phyloP scores from a whole-genome alignment of 2,329 filamentous ascomycete genomes.

The Aspergillus floridensis region DNA sequence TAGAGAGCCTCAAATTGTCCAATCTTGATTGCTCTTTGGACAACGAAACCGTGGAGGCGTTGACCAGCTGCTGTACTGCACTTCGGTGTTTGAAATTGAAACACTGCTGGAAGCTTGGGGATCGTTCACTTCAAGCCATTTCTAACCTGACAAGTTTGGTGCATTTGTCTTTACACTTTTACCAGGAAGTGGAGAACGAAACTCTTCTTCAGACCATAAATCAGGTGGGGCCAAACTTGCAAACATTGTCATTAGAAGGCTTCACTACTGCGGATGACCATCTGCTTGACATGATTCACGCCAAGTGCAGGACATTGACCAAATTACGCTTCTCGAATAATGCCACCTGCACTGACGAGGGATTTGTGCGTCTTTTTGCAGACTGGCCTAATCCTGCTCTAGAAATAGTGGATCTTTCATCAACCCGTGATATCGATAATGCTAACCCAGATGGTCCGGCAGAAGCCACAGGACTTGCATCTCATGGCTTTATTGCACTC shows the following conservation, averaged over 20 bases:
- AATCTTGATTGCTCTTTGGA: slow-evolving; percentile 81
- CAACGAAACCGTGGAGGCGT: slow-evolving; percentile 63
- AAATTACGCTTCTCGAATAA: slow-evolving; percentile 84
- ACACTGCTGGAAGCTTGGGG: slow-evolving; percentile 72
- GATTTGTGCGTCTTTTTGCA: slow-evolving; percentile 69
- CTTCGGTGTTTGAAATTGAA: slow-evolving; percentile 75
- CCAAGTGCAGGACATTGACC: slow-evolving; percentile 62
- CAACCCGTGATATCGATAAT: slow-evolving; percentile 74
- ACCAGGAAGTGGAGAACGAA: slow-evolving; percentile 54
- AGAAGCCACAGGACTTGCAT: slow-evolving; percentile 68
- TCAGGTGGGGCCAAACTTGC: slow-evolving; percentile 63
- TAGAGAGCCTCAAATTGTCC: slow-evolving; percentile 73
- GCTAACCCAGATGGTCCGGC: slow-evolving; percentile 62
- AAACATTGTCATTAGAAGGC: slow-evolving; percentile 72
- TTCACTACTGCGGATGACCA: slow-evolving; percentile 66
- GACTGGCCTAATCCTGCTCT: slow-evolving; percentile 73
- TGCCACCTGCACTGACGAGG: slow-evolving; percentile 70
- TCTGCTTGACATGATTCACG: slow-evolving; percentile 68
- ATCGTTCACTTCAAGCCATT: slow-evolving; percentile 64
- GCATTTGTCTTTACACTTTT: slow-evolving; percentile 72
- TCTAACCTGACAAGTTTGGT: slow-evolving; percentile 62
- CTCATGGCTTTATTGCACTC: slow-evolving; percentile 71
- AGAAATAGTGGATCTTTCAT: slow-evolving; percentile 68
- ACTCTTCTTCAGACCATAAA: slow-evolving; percentile 61
- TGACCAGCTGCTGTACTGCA: slow-evolving; percentile 64